Evolutionary conservation across 2,329 filamentous ascomycete species (phyloP), one percentile per base, ranked within the genome.

Genomic region (Aspergillus japonicus): DNA sequence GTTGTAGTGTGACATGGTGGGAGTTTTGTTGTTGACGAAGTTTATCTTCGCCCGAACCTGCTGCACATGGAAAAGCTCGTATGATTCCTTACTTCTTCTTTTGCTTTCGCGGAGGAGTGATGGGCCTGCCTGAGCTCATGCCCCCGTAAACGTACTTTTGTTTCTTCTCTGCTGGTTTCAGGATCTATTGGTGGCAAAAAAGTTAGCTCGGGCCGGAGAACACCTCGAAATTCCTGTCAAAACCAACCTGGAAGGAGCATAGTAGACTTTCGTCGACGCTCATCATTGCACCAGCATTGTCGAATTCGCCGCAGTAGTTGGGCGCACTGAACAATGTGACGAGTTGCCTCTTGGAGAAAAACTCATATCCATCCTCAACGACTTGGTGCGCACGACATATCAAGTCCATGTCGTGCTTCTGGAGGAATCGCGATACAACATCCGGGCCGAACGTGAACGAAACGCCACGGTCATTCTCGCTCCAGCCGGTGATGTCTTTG

Each of bases 161-260:
- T 89, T 99, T 99, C 89, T 99, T 99, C 87, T 99, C 95, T 80
- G 95, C 95, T 75, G 95, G 95, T 85, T 98, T 99, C 83, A 99
- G 85, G 77, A 99, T 98, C 92, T 96, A 70, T 29, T 29, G 29
- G 56, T 50, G 53, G 54, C 50, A 55, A 52, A 39, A 65, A 60
- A 23, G 48, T 64, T 63, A 66, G 66, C 58, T 56, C 64, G 24
- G 14, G 31, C 55, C 29, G n/a, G 8, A 14, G 10, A 23, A 39
- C 4, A 2, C 12, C 26, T 3, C 5, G 33, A 19, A 3, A 8
- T 29, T 8, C 7, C 60, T n/a, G 39, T 24, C 39, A 50, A 39
- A 42, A 70, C 79, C 60, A 78, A 95, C 91, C 90, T 98, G 95
- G 89, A 99, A 99, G 64, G 93, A 97, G 85, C 95, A 99, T 73